These are phyloP conservation scores for Blastocystis sp. DNA, from an alignment of 352 stramenopile species.

Conservation along the genomic window DNA sequence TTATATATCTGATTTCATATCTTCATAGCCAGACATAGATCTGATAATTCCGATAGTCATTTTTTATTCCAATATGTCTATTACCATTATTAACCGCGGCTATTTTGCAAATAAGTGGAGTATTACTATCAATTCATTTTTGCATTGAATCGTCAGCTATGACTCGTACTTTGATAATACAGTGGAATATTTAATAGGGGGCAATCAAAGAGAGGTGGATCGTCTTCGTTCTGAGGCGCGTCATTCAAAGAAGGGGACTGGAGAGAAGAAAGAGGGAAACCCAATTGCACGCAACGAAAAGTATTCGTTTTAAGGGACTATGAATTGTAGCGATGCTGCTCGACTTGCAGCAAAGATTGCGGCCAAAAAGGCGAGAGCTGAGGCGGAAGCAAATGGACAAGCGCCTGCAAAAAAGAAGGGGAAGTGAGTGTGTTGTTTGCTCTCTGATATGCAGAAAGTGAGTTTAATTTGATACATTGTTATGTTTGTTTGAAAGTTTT, in stretches of 20 bases:
- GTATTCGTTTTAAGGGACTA: background rate
- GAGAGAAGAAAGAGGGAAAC: conserved; percentile 55
- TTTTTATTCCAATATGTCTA: no score
- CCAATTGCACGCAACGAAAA: conserved; percentile 18
- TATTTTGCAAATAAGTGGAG: no score
- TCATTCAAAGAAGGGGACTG: conserved; percentile 34
- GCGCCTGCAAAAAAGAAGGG: conserved; percentile 8
- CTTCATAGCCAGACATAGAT: no score
- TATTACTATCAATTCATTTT: no score
- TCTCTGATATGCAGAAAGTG: background rate
- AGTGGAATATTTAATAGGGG: background rate
- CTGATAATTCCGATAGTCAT: no score
- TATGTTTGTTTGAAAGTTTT: background rate
- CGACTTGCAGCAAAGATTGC: conserved; percentile 39
- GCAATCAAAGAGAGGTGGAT: conserved; percentile 44
- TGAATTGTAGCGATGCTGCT: conserved; percentile 30
- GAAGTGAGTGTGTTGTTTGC: background rate
- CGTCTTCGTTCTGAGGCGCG: conserved; percentile 13
- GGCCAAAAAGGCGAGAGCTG: conserved; percentile 4
- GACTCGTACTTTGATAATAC: no score
- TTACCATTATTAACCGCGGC: no score
- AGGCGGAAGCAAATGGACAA: background rate
- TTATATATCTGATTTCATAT: no score
- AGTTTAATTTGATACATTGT: background rate
- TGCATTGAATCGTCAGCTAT: no score